Base-by-base conservation (phyloP, 2,329 filamentous ascomycete species). In the Hirsutella minnesotensis region DNA sequence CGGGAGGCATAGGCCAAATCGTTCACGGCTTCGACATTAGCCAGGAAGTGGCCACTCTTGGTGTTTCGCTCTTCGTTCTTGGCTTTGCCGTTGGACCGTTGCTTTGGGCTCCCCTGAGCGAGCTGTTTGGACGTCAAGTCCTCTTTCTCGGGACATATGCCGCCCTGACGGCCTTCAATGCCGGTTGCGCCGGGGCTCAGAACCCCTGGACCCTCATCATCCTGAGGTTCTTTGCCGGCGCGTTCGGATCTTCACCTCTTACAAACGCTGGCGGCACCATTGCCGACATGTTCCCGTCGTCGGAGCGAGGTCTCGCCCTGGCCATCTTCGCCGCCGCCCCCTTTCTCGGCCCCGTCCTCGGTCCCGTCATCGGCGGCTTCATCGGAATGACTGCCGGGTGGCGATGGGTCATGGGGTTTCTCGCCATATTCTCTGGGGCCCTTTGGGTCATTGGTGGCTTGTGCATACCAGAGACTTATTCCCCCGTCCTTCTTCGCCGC, bases 71-170 rank as follows among this genome's bases (percentile, higher is more conserved):
- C 1, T 92, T 92, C 48, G 86, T 92, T 31, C 66, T 90, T 29
- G 86, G 86, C 3, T 92, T 92, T 52, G 86, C 85, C 53, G 67
- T 92, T 41, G 85, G 82, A 0, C 86, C 86, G 3, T 83, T 92
- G 77, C 71, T 71, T 0, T 92, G 90, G 56, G 86, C 86, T 9
- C 86, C 86, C 0, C 61, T 88, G 34, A 85, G 79, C 5, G 86
- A 94, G 59, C 65, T 80, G 5, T 80, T 73, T 52, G 77, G 77
- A 3, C 66, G 76, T 7, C 69, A 71, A 21, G 44, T 64, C 1
- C 39, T 54, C 46, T 55, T 53, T 47, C 48, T 53, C 43, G 12
- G 51, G 12, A 45, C 47, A 47, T 73, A 75, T n/a, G 68, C 78
- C 3, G 53, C 79, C n/a, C 66, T 63, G 13, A 73, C 79, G 5